Percentiles rank a stretch among this genome's conserved stretches.
Evolutionary conservation across 1,139 yeast genomes (phyloP).

Genomic region (Meyerozyma sp.): DNA sequence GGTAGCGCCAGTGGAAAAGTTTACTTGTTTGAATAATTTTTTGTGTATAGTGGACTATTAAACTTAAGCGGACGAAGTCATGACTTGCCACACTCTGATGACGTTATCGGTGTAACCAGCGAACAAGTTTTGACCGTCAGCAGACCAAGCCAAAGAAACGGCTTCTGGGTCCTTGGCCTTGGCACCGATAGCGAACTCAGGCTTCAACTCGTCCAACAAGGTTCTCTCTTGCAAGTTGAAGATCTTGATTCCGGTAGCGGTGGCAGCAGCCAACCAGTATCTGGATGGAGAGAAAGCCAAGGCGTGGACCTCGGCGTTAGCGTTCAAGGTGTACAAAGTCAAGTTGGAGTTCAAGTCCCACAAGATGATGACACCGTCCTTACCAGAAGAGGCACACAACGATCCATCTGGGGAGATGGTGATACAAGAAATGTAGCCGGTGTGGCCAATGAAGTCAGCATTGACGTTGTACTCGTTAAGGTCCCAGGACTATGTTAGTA

Average conservation of each 20-base stretch:
- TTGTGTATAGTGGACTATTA: not conserved
- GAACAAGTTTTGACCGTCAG: constrained; percentile 99
- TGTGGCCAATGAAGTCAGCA: constrained; percentile 99
- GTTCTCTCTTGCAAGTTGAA: constrained; percentile 96
- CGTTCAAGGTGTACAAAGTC: constrained; percentile 90
- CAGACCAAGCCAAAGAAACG: constrained; percentile 98
- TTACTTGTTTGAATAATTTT: constrained; percentile 45
- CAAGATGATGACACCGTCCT: constrained; percentile 97
- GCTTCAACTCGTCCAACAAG: constrained; percentile 96
- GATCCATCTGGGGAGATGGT: constrained; percentile 99
- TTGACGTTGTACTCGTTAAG: constrained; percentile 77
- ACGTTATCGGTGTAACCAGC: constrained; percentile 99
- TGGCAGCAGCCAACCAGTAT: constrained; percentile 99
- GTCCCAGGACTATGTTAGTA: constrained; percentile 77
- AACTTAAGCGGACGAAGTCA: constrained; percentile 71
- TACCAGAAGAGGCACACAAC: constrained; percentile 98
- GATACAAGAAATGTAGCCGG: constrained; percentile 96
- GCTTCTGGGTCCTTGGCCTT: constrained; percentile 98
- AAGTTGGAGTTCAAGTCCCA: constrained; percentile 93
- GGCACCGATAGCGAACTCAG: constrained; percentile 89
- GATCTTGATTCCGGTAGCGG: constrained; percentile 96
- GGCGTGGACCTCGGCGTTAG: constrained; percentile 97
- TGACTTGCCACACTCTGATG: constrained; percentile 99
- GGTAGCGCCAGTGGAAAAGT: constrained; percentile 95
- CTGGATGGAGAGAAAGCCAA: constrained; percentile 99